phyloP scores from a whole-genome alignment of 208 protist genomes.

The Trypanosoma caninum region DNA sequence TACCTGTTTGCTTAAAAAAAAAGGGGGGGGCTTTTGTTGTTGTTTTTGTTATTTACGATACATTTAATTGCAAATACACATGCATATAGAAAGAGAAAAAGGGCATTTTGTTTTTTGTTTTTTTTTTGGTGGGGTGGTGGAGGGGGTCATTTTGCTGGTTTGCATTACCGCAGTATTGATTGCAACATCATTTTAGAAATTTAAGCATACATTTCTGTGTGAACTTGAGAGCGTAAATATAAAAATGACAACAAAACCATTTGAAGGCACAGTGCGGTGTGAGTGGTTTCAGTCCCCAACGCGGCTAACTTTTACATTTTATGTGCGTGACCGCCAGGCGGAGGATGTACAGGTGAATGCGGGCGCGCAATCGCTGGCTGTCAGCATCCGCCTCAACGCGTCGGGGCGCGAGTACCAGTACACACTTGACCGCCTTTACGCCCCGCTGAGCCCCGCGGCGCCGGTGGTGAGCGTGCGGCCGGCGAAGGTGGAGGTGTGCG shows the following conservation, averaged over 20 bases:
- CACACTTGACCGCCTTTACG: slow-evolving; percentile 64
- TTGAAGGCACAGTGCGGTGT: slow-evolving; percentile 53
- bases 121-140: background rate
- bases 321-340: slow-evolving; percentile 66
- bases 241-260: slow-evolving; percentile 35
- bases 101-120: background rate
- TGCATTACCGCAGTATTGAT: no score
- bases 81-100: no score
- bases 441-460: slow-evolving; percentile 23
- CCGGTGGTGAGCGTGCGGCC: slow-evolving; percentile 45
- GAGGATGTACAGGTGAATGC: slow-evolving; percentile 53
- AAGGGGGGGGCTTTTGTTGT: background rate
- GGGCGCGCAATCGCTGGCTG: slow-evolving; percentile 32
- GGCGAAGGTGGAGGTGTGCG: slow-evolving; percentile 85
- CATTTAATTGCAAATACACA: no score
- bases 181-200: no score
- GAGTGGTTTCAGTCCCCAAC: slow-evolving; percentile 90
- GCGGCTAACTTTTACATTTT: slow-evolving; percentile 76
- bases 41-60: slow-evolving; percentile 9
- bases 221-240: slow-evolving; percentile 32
- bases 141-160: no score
- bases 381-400: slow-evolving; percentile 60
- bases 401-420: slow-evolving; percentile 69
- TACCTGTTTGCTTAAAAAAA: no score
- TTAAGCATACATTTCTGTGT: no score